Evolutionary conservation across 192 early-diverging fungal genomes (phyloP), one percentile per base, ranked within the genome.

Genomic region (Funneliformis mosseae): DNA sequence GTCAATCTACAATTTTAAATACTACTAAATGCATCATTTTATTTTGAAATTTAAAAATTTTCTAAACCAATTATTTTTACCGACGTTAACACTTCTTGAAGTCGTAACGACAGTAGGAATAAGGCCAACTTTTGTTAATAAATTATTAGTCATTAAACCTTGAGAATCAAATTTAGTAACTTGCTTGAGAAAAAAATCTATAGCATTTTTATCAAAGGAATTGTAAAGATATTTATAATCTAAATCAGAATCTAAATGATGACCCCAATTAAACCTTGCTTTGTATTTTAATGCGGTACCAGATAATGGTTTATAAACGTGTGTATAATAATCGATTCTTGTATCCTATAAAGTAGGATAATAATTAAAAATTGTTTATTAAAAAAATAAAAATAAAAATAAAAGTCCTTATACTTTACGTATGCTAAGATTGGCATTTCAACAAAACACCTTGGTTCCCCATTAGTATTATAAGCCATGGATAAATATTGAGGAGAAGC

Each of bases 131-230:
- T 73, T 45, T 48, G 8, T 8, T 48, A 48, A 48, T 45, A 73
- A 73, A 48, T 43, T 5, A 73, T 73, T 73, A 28, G 42, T 73
- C 71, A 73, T 73, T 50, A 73, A 46, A 27, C 71, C 71, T n/a
- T 50, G 27, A 46, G 45, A 25, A 73, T 73, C 71, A 73, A 73
- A 73, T 48, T 28, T 73, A 7, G 9, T 23, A 27, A 73, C 16
- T 50, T 73, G 71, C 27, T 45, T 46, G 27, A 73, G 43, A 16
- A 73, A 73, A 50, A 11, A 48, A 33, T 48, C n/a, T 33, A 73
- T 27, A 39, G 21, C 23, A 46, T 73, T n/a, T 18, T 46, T 46
- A 27, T 11, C n/a, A 73, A 46, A 73, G 8, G 71, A 8, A 73
- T 28, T 73, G 10, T 27, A 27, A n/a, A 73, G 25, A 73, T 73